Percentiles rank a stretch among this genome's conserved stretches.
These are phyloP conservation scores for Cordyceps cicadae DNA, from an alignment of 2,329 filamentous ascomycete species.

Conservation along the genomic window DNA sequence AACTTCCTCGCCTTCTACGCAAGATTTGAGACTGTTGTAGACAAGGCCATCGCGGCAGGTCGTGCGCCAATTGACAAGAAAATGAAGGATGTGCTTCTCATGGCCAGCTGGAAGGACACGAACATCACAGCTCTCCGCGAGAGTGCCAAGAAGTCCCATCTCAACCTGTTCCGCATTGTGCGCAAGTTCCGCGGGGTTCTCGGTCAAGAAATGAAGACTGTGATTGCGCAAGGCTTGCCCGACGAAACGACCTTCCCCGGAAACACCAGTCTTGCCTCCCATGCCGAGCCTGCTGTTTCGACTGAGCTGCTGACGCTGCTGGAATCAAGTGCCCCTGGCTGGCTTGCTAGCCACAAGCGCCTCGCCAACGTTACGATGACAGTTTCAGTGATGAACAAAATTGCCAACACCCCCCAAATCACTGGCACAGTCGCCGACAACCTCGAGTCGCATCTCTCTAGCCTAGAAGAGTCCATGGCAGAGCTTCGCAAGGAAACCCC, in stretches of 20 bases:
- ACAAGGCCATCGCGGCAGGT: conserved; percentile 58
- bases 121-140: conserved; percentile 85
- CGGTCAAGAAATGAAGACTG: conserved; percentile 61
- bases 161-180: conserved; percentile 84
- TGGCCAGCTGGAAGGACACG: conserved; percentile 97
- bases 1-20: conserved; percentile 73
- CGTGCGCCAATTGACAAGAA: conserved; percentile 74
- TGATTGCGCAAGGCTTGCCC: conserved; percentile 53
- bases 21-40: conserved; percentile 59
- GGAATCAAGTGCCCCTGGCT: conserved; percentile 23
- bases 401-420: conserved; percentile 45
- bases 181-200: conserved; percentile 80
- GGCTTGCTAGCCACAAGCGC: conserved; percentile 47
- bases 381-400: conserved; percentile 62
- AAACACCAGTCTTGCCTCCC: conserved; percentile 6
- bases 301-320: background rate
- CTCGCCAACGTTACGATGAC: conserved; percentile 65
- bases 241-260: conserved; percentile 32
- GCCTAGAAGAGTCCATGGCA: conserved; percentile 58
- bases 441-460: conserved; percentile 60
- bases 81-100: conserved; percentile 83
- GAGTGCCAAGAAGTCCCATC: conserved; percentile 82
- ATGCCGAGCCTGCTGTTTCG: background rate
- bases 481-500: conserved; percentile 82
- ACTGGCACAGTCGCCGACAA: conserved; percentile 49